These are phyloP conservation scores for Dioscorea cayenensis DNA, from an alignment of 116 monocot species.

Conservation along the genomic window DNA sequence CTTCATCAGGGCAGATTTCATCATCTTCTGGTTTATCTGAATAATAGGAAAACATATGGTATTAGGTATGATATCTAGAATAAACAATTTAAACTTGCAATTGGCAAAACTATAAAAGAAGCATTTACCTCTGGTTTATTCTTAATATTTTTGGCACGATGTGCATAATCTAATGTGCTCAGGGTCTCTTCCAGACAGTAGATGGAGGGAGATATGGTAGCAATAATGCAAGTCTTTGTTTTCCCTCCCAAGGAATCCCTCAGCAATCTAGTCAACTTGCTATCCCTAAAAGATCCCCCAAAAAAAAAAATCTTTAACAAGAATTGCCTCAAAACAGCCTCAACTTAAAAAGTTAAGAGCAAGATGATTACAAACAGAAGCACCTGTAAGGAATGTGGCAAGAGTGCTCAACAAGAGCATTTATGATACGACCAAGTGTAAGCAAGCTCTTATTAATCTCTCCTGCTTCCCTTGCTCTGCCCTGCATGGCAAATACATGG, in stretches of 20 bases:
- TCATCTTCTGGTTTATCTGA: constrained; percentile 91
- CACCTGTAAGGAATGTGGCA: constrained; percentile 43
- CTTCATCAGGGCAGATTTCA: constrained; percentile 90
- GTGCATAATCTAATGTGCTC: constrained; percentile 73
- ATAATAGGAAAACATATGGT: neutral
- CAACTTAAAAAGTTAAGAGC: neutral
- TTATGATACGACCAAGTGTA: constrained; percentile 94
- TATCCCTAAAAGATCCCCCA: constrained; percentile 35
- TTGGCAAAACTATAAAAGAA: neutral
- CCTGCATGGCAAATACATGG: constrained; percentile 32
- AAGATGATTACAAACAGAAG: neutral
- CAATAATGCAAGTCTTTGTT: constrained; percentile 70
- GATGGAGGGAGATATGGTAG: constrained; percentile 55
- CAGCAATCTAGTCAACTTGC: constrained; percentile 77
- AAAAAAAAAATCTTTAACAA: neutral
- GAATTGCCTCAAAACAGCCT: neutral
- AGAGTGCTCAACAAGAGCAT: constrained; percentile 96
- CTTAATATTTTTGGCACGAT: constrained; percentile 71
- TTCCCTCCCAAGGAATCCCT: constrained; percentile 75
- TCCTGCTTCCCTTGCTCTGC: constrained; percentile 43
- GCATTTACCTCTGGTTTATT: constrained; percentile 57
- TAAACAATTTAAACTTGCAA: too few relatives aligned
- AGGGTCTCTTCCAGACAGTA: constrained; percentile 65
- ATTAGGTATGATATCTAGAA: neutral
- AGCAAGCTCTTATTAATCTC: constrained; percentile 14